A percentile compares a stretch with the other conserved stretches of the same genome.
Conservation (phyloP, 2,329 filamentous ascomycete genomes). For the Epichloe coenophiala region DNA sequence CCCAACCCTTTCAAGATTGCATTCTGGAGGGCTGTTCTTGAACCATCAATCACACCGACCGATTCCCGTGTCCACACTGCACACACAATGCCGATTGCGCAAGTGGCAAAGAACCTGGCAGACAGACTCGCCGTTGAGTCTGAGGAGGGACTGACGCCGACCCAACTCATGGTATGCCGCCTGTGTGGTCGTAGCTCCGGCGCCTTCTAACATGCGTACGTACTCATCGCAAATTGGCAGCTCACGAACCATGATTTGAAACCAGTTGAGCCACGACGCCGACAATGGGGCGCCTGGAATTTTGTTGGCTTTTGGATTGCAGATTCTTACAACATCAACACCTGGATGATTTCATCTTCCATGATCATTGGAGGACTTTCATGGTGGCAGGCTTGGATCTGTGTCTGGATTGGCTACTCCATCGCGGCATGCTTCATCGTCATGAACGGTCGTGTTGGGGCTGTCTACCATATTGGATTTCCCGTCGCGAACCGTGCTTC, state of each 20-base stretch:
- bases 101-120: constrained; percentile 24
- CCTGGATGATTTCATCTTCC: constrained; percentile 83
- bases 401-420: constrained; percentile 74
- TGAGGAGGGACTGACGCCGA: constrained; percentile 63
- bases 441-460: constrained; percentile 69
- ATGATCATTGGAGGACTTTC: constrained; percentile 68
- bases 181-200: background rate
- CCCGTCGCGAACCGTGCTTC: constrained; percentile 61
- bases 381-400: constrained; percentile 89
- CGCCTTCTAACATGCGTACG: background rate
- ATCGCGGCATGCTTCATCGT: constrained; percentile 66
- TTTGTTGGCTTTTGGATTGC: constrained; percentile 82
- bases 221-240: constrained; percentile 20
- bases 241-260: constrained; percentile 76
- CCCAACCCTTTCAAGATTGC: background rate
- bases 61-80: background rate
- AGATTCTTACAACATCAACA: constrained; percentile 80
- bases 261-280: constrained; percentile 62
- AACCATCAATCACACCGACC: no score
- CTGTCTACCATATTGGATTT: constrained; percentile 80
- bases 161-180: constrained; percentile 58
- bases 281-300: constrained; percentile 78
- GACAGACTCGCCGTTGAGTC: constrained; percentile 57
- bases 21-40: background rate
- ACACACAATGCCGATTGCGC: constrained; percentile 1